Evolutionary conservation across 169 alveolate genomes (phyloP).

Genomic region (Babesia gibsoni): DNA sequence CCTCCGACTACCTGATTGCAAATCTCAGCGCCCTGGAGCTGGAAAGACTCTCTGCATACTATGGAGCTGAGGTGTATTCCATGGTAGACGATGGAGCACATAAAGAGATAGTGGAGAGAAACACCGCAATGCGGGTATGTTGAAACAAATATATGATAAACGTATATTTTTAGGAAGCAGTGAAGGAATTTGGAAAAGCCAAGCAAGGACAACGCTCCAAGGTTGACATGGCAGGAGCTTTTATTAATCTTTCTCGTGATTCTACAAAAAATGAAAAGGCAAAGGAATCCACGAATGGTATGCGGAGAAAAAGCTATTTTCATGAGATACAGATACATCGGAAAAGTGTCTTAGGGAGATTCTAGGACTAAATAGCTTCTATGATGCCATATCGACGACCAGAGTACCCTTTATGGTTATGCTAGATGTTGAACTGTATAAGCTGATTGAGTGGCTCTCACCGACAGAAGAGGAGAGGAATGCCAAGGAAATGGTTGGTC

Average conservation of each 20-base stretch:
- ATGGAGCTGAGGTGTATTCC: slow-evolving; percentile 56
- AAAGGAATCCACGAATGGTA: neutral
- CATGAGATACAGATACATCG: neutral
- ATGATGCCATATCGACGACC: neutral
- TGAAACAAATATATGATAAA: neutral
- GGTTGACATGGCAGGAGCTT: slow-evolving; percentile 20
- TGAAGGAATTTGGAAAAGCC: slow-evolving; percentile 31
- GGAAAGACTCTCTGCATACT: slow-evolving; percentile 36
- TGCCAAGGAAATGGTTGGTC: slow-evolving; percentile 48
- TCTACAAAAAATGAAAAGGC: neutral
- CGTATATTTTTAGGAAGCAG: slow-evolving; percentile 24
- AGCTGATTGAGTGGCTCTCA: slow-evolving; percentile 51
- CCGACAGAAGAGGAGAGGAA: slow-evolving; percentile 57
- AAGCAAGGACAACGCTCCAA: slow-evolving; percentile 7
- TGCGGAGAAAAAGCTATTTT: neutral
- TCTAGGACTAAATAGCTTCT: slow-evolving; percentile 28
- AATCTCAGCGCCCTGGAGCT: slow-evolving; percentile 29
- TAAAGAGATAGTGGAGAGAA: slow-evolving; percentile 39
- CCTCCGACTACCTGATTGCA: slow-evolving; percentile 3
- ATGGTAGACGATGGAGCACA: slow-evolving; percentile 56
- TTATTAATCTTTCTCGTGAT: slow-evolving; percentile 7
- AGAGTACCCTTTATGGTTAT: slow-evolving; percentile 26
- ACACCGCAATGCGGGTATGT: slow-evolving; percentile 53
- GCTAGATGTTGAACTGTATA: slow-evolving; percentile 52
- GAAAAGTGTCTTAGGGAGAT: slow-evolving; percentile 14